Evolutionary conservation across 768 basidiomycete genomes (phyloP).

Genomic region (Panaeolus cyanescens): DNA sequence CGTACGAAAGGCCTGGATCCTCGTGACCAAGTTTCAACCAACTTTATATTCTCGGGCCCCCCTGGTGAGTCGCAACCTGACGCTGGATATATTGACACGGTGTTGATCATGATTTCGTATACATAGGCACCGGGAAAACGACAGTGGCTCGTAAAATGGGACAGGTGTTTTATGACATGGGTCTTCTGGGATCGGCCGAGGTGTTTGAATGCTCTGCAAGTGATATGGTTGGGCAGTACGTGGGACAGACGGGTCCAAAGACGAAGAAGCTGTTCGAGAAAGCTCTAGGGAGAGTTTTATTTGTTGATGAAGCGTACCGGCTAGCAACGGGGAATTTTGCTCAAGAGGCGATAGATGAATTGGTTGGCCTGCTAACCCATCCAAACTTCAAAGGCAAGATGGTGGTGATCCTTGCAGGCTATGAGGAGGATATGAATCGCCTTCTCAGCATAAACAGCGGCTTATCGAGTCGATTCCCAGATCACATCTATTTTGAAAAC

Average conservation of each 20-base stretch:
- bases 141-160: constrained; percentile 65
- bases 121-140: constrained; percentile 66
- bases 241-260: constrained; percentile 75
- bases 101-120: not conserved
- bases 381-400: constrained; percentile 58
- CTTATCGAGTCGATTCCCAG: constrained; percentile 68
- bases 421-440: constrained; percentile 66
- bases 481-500: constrained; percentile 56
- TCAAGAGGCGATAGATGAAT: constrained; percentile 72
- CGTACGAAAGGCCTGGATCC: constrained; percentile 43
- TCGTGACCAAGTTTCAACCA: constrained; percentile 59
- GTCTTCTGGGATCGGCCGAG: constrained; percentile 44
- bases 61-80: constrained; percentile 46
- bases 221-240: constrained; percentile 68
- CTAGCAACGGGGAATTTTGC: constrained; percentile 63
- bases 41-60: constrained; percentile 73
- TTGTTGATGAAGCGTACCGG: constrained; percentile 74
- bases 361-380: constrained; percentile 64
- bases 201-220: constrained; percentile 71
- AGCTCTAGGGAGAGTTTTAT: constrained; percentile 67
- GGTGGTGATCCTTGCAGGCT: constrained; percentile 70
- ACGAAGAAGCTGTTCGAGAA: constrained; percentile 60
- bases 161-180: constrained; percentile 66
- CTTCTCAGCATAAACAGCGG: constrained; percentile 63
- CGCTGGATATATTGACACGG: not conserved